A percentile compares a stretch with the other conserved stretches of the same genome.
Conservation (phyloP, 495 filamentous ascomycete species). For the Bryoglossum gracile region DNA sequence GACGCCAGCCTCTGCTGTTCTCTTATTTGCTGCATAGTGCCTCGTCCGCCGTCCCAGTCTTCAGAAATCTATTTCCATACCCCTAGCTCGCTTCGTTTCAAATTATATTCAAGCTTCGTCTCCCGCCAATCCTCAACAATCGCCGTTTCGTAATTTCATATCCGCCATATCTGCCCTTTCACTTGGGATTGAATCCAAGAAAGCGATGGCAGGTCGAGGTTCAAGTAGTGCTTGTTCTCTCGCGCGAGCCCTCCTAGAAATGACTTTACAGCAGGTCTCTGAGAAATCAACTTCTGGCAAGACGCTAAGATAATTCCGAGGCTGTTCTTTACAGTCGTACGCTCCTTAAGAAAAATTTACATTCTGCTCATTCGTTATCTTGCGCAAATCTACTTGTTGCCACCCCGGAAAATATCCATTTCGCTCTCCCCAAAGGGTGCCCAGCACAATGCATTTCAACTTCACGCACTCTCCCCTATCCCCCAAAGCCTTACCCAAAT, state of each 20-base stretch:
- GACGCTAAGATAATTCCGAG: neutral
- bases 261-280: neutral
- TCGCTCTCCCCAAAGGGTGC: neutral
- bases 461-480: no score
- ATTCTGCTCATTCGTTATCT: no score
- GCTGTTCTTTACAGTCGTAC: neutral
- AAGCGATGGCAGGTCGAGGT: neutral
- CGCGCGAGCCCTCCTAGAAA: neutral
- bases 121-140: neutral
- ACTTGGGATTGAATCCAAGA: neutral
- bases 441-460: constrained; percentile 4
- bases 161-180: neutral
- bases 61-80: neutral
- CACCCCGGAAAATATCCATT: no score
- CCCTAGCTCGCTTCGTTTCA: neutral
- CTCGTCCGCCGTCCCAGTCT: neutral
- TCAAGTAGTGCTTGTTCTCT: neutral
- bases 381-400: no score
- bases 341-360: neutral
- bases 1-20: no score
- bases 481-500: neutral
- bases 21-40: no score
- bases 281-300: neutral
- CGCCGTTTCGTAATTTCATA: neutral
- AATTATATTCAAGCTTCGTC: neutral